A percentile compares a stretch with the other conserved stretches of the same genome.
phyloP scores from a whole-genome alignment of 2,329 filamentous ascomycete genomes.

The Fusarium beomiforme region DNA sequence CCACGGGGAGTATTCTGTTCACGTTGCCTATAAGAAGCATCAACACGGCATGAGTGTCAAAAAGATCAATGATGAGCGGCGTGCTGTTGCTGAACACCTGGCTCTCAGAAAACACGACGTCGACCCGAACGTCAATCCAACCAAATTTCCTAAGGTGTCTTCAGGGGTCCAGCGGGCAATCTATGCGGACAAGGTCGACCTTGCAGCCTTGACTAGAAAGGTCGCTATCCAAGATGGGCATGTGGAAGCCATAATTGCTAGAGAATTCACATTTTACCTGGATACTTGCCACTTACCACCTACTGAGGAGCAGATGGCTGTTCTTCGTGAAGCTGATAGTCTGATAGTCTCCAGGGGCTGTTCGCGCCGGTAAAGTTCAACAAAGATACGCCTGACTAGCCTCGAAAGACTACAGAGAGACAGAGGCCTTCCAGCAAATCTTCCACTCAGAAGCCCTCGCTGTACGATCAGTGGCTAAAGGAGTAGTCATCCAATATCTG shows the following conservation, averaged over 20 bases:
- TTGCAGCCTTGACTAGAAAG: conserved; percentile 18
- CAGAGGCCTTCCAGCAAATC: not conserved
- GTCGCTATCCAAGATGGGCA: conserved; percentile 24
- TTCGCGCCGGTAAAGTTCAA: not conserved
- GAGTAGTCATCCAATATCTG: not conserved
- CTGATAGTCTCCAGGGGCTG: not conserved
- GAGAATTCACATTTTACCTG: conserved; percentile 26
- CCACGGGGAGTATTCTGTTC: conserved; percentile 5
- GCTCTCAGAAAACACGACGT: not conserved
- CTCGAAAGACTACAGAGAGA: not conserved
- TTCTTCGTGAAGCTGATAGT: conserved; percentile 18
- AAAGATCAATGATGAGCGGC: not conserved
- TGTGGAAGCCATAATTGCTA: conserved; percentile 32
- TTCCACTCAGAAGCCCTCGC: not conserved
- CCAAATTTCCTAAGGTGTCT: not conserved
- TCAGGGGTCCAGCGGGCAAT: conserved; percentile 1
- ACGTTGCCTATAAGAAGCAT: not conserved
- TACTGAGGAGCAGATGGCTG: conserved; percentile 20
- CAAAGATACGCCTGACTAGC: not conserved
- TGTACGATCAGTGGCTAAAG: conserved; percentile 11
- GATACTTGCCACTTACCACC: conserved; percentile 20
- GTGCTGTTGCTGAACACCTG: not conserved
- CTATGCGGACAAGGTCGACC: conserved; percentile 2
- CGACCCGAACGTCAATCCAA: not conserved
- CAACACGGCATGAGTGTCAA: not conserved